Base-by-base conservation (phyloP, 768 basidiomycete genomes). In the Pleurotus ostreatus region DNA sequence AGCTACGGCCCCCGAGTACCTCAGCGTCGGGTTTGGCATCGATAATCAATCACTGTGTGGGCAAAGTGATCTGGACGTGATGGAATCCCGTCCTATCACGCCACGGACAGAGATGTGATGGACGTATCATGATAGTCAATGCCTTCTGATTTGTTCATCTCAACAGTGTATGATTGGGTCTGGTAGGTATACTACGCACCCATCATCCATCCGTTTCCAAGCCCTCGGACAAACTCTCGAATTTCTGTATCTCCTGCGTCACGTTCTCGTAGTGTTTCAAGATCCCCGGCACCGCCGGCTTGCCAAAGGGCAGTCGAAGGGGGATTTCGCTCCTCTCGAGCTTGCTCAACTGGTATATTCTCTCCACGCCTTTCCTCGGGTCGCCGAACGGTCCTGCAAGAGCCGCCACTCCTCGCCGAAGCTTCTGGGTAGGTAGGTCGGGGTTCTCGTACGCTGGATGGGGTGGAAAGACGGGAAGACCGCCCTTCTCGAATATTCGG, bases 391-490 rank as follows among this genome's bases (percentile, higher is more conserved):
- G 15, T 44, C 41, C 41, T 13, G 41, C n/a, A n/a, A n/a, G n/a
- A 16, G n/a, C 41, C 20, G 15, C 41, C n/a, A 44, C n/a, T 13
- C 41, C n/a, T 44, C n/a, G n/a, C 9, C 49, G 22, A n/a, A 38
- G 12, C 9, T 51, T 25, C 16, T 34, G n/a, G 7, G 49, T 16
- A 16, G 49, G 49, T 13, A 51, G 4, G 34, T 20, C 30, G 6
- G 49, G 23, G 49, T 51, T 37, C 49, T 38, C 34, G 40, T 55
- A 55, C 7, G 53, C 53, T 22, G 53, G 53, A 43, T 41, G 53
- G n/a, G 53, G 15, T 16, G 13, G 13, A 12, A 55, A 25, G 20
- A 23, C 23, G 43, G 43, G 40, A 8, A 45, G 20, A 8, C 43
- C 43, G 37, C 20, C 22, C n/a, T 15, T 40, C 20, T 43, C 23